Conservation (phyloP, 2,329 filamentous ascomycete genomes). For the Grosmannia serpens region DNA sequence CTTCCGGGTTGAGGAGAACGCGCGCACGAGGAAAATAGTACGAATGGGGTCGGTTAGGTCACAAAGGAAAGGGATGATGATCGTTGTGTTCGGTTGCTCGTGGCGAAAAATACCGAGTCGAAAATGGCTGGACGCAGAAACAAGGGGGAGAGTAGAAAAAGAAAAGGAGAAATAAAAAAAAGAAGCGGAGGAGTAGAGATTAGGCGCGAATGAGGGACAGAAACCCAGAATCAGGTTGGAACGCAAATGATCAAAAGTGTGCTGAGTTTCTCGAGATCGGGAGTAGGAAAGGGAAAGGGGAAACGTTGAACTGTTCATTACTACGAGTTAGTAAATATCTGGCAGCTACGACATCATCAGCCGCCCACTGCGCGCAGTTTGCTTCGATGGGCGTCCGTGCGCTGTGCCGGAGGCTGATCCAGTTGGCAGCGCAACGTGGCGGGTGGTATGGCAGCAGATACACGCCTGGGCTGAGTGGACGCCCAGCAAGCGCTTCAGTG, state of each 20-base stretch:
- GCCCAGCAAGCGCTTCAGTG: not conserved
- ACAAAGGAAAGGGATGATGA: not conserved
- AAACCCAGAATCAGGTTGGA: not conserved
- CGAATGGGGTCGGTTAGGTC: not conserved
- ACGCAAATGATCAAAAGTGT: not conserved
- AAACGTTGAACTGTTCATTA: conserved; percentile 1
- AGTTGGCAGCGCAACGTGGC: not conserved
- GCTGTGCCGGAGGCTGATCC: not conserved
- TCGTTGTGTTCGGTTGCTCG: not conserved
- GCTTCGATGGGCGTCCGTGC: not conserved
- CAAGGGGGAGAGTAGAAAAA: not conserved
- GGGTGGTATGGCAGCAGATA: not conserved
- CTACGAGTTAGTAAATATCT: conserved; percentile 6
- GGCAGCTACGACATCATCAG: not conserved
- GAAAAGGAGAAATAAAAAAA: not conserved
- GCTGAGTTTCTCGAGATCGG: not conserved
- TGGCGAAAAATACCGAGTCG: not conserved
- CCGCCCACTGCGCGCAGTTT: not conserved
- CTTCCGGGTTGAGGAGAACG: not conserved
- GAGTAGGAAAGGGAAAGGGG: not conserved
- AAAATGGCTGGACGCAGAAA: not conserved
- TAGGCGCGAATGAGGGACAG: not conserved
- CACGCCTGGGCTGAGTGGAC: not conserved
- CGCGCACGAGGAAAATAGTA: not conserved
- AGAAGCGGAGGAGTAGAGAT: not conserved